Evolutionary conservation across 306 rosid species (phyloP).

Genomic region (Prunus mume): DNA sequence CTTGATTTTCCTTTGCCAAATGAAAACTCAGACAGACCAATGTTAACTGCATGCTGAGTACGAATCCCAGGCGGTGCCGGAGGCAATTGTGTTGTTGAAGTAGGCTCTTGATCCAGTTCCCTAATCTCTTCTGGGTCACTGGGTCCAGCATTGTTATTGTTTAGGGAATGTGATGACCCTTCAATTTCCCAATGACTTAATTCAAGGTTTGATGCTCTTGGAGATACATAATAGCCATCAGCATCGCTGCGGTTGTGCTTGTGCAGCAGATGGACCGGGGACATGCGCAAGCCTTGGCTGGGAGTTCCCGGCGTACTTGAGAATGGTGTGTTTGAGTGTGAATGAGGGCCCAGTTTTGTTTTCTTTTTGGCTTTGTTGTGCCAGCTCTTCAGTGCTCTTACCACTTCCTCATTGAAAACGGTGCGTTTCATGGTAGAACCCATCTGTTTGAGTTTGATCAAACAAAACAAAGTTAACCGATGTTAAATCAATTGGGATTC

Average conservation of each 20-base stretch:
- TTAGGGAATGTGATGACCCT: constrained; percentile 29
- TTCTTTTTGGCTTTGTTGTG: constrained; percentile 49
- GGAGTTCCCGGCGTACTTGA: constrained; percentile 61
- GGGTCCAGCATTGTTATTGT: constrained; percentile 6
- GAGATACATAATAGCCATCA: constrained; percentile 34
- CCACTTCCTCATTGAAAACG: constrained; percentile 56
- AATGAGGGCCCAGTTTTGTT: constrained; percentile 28
- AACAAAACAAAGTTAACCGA: neutral
- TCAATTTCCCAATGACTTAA: constrained; percentile 31
- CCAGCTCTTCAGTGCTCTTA: constrained; percentile 53
- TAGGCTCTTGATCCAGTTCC: constrained; percentile 25
- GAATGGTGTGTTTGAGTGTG: constrained; percentile 45
- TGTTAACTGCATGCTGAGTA: constrained; percentile 34
- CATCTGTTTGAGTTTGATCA: constrained; percentile 46
- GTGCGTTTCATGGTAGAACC: constrained; percentile 68
- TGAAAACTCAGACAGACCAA: constrained; percentile 34
- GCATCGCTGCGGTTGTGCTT: constrained; percentile 20
- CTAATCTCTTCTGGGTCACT: constrained; percentile 20
- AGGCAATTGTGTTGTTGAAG: constrained; percentile 28
- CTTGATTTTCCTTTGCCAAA: constrained; percentile 26
- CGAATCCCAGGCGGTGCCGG: neutral
- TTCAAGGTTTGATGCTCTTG: constrained; percentile 32
- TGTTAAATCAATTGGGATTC: neutral
- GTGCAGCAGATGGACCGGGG: constrained; percentile 63
- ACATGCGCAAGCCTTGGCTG: constrained; percentile 56